These are phyloP conservation scores for Thamnidium elegans DNA, from an alignment of 192 early-diverging fungal species.

Conservation along the genomic window DNA sequence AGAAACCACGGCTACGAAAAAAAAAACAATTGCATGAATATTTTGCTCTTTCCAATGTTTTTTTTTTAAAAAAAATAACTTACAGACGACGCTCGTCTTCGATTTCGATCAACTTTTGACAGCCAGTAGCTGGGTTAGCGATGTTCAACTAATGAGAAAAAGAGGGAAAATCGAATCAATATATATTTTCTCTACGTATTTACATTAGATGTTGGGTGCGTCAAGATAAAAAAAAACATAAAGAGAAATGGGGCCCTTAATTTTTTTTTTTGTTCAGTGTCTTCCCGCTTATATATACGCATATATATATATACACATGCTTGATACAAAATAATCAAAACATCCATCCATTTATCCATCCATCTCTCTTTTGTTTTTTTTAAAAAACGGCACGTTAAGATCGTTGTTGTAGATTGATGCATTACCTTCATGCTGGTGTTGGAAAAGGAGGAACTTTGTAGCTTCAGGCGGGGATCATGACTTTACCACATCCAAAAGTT, in stretches of 20 bases:
- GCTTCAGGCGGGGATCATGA: too few relatives aligned
- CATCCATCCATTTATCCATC: conserved; percentile 31
- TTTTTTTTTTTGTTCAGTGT: too few relatives aligned
- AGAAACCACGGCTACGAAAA: conserved; percentile 80
- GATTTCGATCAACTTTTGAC: conserved; percentile 96
- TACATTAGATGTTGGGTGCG: too few relatives aligned
- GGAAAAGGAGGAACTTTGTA: too few relatives aligned
- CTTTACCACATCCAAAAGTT: too few relatives aligned
- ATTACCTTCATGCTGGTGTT: conserved; percentile 24
- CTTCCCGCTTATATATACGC: too few relatives aligned
- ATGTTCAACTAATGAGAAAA: conserved; percentile 81
- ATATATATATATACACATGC: too few relatives aligned
- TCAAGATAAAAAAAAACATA: too few relatives aligned
- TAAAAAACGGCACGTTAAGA: background rate
- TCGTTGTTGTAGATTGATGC: background rate
- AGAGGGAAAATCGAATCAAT: too few relatives aligned
- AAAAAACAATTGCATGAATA: background rate
- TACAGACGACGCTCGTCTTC: conserved; percentile 94
- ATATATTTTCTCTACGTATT: too few relatives aligned
- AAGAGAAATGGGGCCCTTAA: too few relatives aligned
- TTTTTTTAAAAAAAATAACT: conserved; percentile 35
- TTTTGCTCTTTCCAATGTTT: too few relatives aligned
- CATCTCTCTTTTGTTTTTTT: conserved; percentile 5
- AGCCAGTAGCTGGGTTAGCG: conserved; percentile 96
- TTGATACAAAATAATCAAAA: background rate